Evolutionary conservation across 2,329 filamentous ascomycete species (phyloP).

Genomic region (Alternaria alternata): DNA sequence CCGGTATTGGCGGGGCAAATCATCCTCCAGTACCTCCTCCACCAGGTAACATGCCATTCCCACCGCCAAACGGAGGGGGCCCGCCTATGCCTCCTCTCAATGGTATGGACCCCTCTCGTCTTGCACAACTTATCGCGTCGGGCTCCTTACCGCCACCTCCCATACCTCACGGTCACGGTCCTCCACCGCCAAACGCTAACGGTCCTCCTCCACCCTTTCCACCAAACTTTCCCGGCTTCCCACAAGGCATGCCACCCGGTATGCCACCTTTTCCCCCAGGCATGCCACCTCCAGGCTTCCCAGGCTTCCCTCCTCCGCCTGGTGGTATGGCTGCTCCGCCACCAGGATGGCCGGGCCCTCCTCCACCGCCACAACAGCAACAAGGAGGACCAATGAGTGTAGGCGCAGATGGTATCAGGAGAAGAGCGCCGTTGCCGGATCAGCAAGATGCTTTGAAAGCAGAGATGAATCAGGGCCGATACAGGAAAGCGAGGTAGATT

Average conservation of each 20-base stretch:
- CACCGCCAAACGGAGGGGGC: conserved; percentile 18
- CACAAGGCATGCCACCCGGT: conserved; percentile 29
- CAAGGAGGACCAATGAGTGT: conserved; percentile 29
- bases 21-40: conserved; percentile 41
- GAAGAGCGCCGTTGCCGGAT: conserved; percentile 76
- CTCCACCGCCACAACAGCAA: conserved; percentile 30
- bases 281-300: conserved; percentile 37
- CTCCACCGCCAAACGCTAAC: conserved; percentile 27
- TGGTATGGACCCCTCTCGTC: conserved; percentile 42
- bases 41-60: conserved; percentile 33
- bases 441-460: conserved; percentile 82
- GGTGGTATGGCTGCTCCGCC: conserved; percentile 24
- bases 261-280: conserved; percentile 32
- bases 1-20: conserved; percentile 56
- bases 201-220: conserved; percentile 36
- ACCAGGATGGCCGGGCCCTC: conserved; percentile 17
- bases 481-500: conserved; percentile 44
- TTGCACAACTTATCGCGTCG: conserved; percentile 46
- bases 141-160: conserved; percentile 50
- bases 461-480: conserved; percentile 71
- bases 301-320: conserved; percentile 26
- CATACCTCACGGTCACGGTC: conserved; percentile 33
- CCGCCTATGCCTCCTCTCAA: conserved; percentile 31
- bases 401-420: conserved; percentile 32
- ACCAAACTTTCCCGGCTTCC: conserved; percentile 37